Percentiles rank a stretch among this genome's conserved stretches.
phyloP scores from a whole-genome alignment of 192 early-diverging fungal genomes.

The Coemansia sp. region DNA sequence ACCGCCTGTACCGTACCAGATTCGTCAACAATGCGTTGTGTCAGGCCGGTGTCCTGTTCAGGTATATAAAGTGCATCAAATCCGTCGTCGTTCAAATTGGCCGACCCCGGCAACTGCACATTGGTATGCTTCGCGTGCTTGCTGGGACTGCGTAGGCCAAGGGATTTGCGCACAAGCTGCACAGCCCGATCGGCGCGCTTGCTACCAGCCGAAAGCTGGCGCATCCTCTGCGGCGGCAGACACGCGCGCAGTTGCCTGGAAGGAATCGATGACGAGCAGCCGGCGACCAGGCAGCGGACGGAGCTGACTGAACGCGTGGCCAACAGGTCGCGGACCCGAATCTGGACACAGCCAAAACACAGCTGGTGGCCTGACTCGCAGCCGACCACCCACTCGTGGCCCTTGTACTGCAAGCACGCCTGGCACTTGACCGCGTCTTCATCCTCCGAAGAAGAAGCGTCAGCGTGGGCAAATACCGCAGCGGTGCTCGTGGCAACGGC shows the following conservation, averaged over 20 bases:
- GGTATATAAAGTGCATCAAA: conserved; percentile 38
- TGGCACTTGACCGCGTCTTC: conserved; percentile 37
- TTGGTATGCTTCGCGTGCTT: neutral
- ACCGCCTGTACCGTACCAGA: neutral
- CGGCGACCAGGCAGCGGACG: conserved; percentile 12
- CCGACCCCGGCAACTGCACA: neutral
- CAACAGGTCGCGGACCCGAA: conserved; percentile 29
- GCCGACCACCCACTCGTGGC: conserved; percentile 34
- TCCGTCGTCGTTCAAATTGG: conserved; percentile 17
- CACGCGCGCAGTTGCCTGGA: conserved; percentile 30
- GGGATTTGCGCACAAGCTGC: conserved; percentile 14
- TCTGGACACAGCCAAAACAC: conserved; percentile 52
- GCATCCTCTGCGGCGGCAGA: conserved; percentile 47
- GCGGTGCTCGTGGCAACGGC: neutral
- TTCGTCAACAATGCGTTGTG: neutral
- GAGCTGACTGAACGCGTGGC: conserved; percentile 4
- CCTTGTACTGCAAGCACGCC: conserved; percentile 33
- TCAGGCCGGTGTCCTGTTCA: neutral
- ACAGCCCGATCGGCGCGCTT: conserved; percentile 3
- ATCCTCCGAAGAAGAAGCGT: conserved; percentile 19
- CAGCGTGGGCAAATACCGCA: neutral
- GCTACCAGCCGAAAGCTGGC: conserved; percentile 35
- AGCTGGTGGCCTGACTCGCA: conserved; percentile 31
- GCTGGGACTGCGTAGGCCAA: conserved; percentile 16
- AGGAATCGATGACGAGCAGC: conserved; percentile 28